Evolutionary conservation across 228 moss, liverwort and hornwort genomes (phyloP).

Genomic region (Sphagnum fallax): DNA sequence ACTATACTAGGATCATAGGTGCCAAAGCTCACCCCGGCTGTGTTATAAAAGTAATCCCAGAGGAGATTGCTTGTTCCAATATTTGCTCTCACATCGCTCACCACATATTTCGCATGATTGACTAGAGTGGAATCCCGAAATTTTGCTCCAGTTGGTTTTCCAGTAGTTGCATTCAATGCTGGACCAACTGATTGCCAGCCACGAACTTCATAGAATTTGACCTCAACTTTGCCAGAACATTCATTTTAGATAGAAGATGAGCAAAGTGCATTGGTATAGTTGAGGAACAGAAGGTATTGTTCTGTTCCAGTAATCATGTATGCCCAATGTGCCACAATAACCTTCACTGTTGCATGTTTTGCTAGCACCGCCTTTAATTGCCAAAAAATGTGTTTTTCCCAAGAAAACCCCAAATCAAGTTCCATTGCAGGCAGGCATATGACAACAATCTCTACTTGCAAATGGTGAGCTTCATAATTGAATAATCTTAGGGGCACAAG

Average conservation of each 20-base stretch:
- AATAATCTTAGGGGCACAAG: background rate
- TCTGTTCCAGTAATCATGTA: conserved; percentile 25
- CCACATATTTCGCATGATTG: conserved; percentile 61
- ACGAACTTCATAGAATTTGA: conserved; percentile 50
- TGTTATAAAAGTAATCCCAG: conserved; percentile 66
- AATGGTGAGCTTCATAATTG: background rate
- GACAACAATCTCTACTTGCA: background rate
- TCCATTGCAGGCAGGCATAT: background rate
- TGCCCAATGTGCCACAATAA: conserved; percentile 45
- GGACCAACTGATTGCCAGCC: conserved; percentile 42
- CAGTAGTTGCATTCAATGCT: conserved; percentile 19
- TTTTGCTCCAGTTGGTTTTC: conserved; percentile 23
- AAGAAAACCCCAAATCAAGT: background rate
- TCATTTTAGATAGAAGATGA: conserved; percentile 33
- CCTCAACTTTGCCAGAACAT: conserved; percentile 45
- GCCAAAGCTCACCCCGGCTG: conserved; percentile 57
- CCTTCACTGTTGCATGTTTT: conserved; percentile 50
- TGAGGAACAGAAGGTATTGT: conserved; percentile 36
- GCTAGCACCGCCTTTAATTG: conserved; percentile 39
- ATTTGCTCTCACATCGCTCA: conserved; percentile 57
- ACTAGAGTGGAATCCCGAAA: conserved; percentile 48
- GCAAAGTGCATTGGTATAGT: conserved; percentile 41
- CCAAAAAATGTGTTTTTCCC: background rate
- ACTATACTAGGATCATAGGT: conserved; percentile 36
- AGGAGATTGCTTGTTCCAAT: conserved; percentile 60